Evolutionary conservation across 345 rosid genomes (phyloP), one percentile per base, ranked within the genome.

Genomic region (Aquilaria yunnanensis): DNA sequence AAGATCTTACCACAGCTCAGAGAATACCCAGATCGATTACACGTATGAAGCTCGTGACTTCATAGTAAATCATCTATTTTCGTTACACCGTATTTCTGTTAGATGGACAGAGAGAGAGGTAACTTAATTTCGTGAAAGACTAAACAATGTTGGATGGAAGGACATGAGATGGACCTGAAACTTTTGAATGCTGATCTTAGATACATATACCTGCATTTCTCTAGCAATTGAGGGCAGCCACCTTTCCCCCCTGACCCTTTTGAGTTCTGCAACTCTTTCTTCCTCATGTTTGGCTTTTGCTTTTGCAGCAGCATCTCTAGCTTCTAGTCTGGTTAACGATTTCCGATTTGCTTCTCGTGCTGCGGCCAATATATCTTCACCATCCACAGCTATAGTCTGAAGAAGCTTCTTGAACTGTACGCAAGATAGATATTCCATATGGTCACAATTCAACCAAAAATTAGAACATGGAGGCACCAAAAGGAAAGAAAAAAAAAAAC

Each of bases 191-290:
- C 43, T 37, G 5, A 9, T 37, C 7, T 37, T 5, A 37, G 43
- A 37, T 37, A 13, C 46, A 46, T 50, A 33, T 51, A 80, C 79
- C 80, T 72, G 77, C 88, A 83, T 74, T 43, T 74, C 74, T 63
- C 61, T 65, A 47, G 85, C 86, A 65, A 90, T 75, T n/a, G 92
- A 80, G 69, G 90, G 96, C 23, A 90, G 81, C 97, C 99, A 94
- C 72, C 80, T 81, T 72, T 88, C 91, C 43, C 97, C 96, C 67
- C 97, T 76, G n/a, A 77, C 52, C 65, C 63, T 79, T 77, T 84
- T 90, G 71, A 88, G 68, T 60, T 83, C 87, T 1, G 88, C 82
- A 50, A 90, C 77, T 75, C 96, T 75, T 64, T 88, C 88, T 75
- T 88, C 96, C 67, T 88, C 96, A 67, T 66, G 73, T 68, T 88